A percentile compares a stretch with the other conserved stretches of the same genome.
phyloP scores from a whole-genome alignment of 768 basidiomycete species.

The Kwoniella pini region DNA sequence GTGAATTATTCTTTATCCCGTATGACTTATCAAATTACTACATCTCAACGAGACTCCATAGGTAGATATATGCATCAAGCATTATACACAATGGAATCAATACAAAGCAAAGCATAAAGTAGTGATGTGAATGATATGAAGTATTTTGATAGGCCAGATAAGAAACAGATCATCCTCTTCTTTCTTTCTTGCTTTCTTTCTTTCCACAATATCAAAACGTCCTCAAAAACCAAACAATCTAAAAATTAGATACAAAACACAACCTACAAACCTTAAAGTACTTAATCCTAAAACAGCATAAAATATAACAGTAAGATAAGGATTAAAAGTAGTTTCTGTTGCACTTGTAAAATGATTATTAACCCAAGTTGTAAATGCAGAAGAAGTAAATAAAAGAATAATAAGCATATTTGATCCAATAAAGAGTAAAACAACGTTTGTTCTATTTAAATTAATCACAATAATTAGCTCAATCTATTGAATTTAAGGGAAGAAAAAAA shows the following conservation, averaged over 20 bases:
- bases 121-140: too few species aligned
- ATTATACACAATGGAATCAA: neutral
- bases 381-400: slow-evolving; percentile 61
- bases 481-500: neutral
- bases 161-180: neutral
- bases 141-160: neutral
- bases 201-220: too few species aligned
- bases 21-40: neutral
- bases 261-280: slow-evolving; percentile 76
- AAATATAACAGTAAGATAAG: slow-evolving; percentile 82
- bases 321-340: slow-evolving; percentile 70
- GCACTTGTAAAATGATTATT: slow-evolving; percentile 61
- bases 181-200: neutral
- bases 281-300: slow-evolving; percentile 72
- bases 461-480: neutral
- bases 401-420: slow-evolving; percentile 72
- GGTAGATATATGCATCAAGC: slow-evolving; percentile 1
- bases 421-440: slow-evolving; percentile 50
- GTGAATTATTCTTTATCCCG: too few species aligned
- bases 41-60: too few species aligned
- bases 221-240: slow-evolving; percentile 50
- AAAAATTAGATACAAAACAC: slow-evolving; percentile 74
- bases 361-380: slow-evolving; percentile 74
- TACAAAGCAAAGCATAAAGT: neutral
- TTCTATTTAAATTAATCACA: slow-evolving; percentile 15